Evolutionary conservation across 1,284 basidiomycete species (phyloP), one percentile per base, ranked within the genome.

Genomic region (Tylopilus sp.): DNA sequence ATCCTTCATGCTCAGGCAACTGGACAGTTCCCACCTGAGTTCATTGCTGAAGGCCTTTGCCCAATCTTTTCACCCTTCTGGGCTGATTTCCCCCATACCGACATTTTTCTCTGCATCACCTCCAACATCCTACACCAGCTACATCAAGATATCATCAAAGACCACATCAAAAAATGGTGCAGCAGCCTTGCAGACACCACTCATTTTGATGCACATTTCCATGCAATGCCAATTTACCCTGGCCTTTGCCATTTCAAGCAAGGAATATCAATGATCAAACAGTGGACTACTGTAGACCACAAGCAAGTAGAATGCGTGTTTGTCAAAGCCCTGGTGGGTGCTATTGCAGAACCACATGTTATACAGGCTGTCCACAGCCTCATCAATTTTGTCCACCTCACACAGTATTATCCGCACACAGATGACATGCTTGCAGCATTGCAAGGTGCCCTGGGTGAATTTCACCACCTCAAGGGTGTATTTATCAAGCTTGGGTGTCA

Each of bases 131-230:
- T 54, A 1, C 37, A 45, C 11, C 49, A 54, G 11, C 52, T 54
- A 0, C 52, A 45, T 5, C 50, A 54, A 41, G 52, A 32, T 0
- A 2, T 55, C 1, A 11, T 55, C 51, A 54, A 54, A 4, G 51
- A 54, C 10, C 32, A 48, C 11, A 10, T 48, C 28, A 48, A 48
- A 9, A 22, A 40, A 25, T 48, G 37, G 28, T 40, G 33, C 9
- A 2, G 5, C 1, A 14, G 4, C 5, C 10, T 46, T 14, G 33
- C 33, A 5, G 13, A n/a, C 7, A 36, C 11, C 7, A 19, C 19
- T 3, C 13, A 19, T 4, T 15, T 46, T 28, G 24, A 46, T 11
- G 3, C 2, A 0, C 25, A 7, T 1, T 46, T 46, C 5, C n/a
- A 5, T 20, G n/a, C 32, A 3, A 46, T 46, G 33, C 24, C 33